A percentile compares a stretch with the other conserved stretches of the same genome.
Evolutionary conservation across 805 yeast species (phyloP).

Genomic region (Wilhelminamyces savonicus): DNA sequence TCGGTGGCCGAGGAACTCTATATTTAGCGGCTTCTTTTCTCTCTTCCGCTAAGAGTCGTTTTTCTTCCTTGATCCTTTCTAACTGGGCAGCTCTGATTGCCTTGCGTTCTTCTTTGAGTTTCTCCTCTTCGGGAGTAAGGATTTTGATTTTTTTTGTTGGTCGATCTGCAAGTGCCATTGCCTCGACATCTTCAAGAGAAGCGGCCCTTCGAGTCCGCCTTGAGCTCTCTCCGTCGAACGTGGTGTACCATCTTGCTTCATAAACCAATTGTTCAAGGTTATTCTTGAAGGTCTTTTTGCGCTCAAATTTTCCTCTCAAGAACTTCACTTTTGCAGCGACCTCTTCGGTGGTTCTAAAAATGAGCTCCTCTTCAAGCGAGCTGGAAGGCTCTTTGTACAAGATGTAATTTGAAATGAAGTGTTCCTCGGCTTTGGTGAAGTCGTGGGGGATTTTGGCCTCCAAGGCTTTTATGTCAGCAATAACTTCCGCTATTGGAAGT

Average conservation of each 20-base stretch:
- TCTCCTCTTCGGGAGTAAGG: conserved; percentile 10
- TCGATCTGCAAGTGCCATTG: conserved; percentile 4
- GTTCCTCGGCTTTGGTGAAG: conserved; percentile 21
- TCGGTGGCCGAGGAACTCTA: not conserved
- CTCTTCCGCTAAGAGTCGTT: not conserved
- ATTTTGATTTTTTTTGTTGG: conserved; percentile 2
- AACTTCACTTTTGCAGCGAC: conserved; percentile 16
- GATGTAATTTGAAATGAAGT: conserved; percentile 10
- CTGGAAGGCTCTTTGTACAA: conserved; percentile 8
- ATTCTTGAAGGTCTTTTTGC: conserved; percentile 23
- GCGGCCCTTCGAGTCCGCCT: conserved; percentile 7
- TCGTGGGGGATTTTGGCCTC: conserved; percentile 4
- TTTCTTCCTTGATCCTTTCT: conserved; percentile 1
- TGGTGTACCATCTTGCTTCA: conserved; percentile 33
- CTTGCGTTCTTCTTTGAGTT: conserved; percentile 3
- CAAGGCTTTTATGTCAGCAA: conserved; percentile 1
- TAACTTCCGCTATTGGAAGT: conserved; percentile 4
- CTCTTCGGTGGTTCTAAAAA: conserved; percentile 17
- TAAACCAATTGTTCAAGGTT: conserved; percentile 27
- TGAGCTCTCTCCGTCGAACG: conserved; percentile 9
- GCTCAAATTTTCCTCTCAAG: conserved; percentile 15
- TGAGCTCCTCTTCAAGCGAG: conserved; percentile 11
- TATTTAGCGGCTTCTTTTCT: not conserved
- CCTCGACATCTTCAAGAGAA: conserved; percentile 9
- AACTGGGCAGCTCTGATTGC: conserved; percentile 2